Conservation (phyloP, 352 stramenopile species). For the Phytophthora lateralis region DNA sequence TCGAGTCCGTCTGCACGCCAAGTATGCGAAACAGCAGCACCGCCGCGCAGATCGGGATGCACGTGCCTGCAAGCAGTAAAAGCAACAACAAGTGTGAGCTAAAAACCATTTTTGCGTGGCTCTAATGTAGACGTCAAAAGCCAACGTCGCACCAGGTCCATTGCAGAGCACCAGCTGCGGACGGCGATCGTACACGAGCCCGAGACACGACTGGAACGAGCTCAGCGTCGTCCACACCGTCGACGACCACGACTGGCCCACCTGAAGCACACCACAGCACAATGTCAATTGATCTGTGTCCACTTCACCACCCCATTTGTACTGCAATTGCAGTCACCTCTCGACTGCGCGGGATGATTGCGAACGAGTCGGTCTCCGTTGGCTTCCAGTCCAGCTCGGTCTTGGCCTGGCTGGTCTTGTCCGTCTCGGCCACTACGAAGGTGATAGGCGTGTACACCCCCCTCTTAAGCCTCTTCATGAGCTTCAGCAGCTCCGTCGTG, state of each 20-base stretch:
- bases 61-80: constrained; percentile 73
- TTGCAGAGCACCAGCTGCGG: constrained; percentile 94
- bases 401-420: constrained; percentile 90
- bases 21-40: constrained; percentile 88
- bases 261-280: constrained; percentile 38
- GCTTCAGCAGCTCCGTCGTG: constrained; percentile 95
- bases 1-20: constrained; percentile 60
- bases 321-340: constrained; percentile 58
- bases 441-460: constrained; percentile 85
- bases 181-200: constrained; percentile 67
- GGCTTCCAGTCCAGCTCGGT: constrained; percentile 73
- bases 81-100: neutral
- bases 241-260: constrained; percentile 93
- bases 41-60: constrained; percentile 90
- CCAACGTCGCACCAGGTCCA: constrained; percentile 58
- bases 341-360: constrained; percentile 89
- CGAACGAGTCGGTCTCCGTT: constrained; percentile 51
- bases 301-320: neutral
- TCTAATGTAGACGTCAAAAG: constrained; percentile 28
- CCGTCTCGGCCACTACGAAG: constrained; percentile 91
- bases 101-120: neutral
- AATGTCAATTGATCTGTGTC: constrained; percentile 2
- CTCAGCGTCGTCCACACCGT: constrained; percentile 89
- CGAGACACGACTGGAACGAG: constrained; percentile 79
- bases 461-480: constrained; percentile 86